Evolutionary conservation across 1,139 yeast genomes (phyloP).

Genomic region (Kurtzmaniella quercitrusa): DNA sequence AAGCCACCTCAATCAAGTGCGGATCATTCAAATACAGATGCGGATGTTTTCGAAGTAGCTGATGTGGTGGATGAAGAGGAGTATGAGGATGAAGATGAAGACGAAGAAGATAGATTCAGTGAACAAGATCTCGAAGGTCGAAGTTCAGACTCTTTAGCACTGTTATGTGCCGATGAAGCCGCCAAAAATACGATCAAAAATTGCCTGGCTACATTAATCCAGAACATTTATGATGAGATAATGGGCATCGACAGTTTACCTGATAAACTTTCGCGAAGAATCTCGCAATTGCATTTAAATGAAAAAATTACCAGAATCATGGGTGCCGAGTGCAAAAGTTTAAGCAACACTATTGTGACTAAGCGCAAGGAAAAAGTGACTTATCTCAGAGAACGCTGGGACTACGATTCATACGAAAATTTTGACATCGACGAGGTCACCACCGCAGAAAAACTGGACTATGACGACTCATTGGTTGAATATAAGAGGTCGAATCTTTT

Average conservation of each 20-base stretch:
- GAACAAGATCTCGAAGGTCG: conserved; percentile 14
- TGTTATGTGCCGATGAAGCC: conserved; percentile 18
- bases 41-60: background rate
- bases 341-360: conserved; percentile 28
- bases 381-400: conserved; percentile 35
- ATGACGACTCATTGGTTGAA: conserved; percentile 47
- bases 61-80: conserved; percentile 24
- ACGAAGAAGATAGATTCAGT: conserved; percentile 15
- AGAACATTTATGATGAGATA: conserved; percentile 31
- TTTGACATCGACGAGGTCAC: conserved; percentile 46
- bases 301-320: conserved; percentile 31
- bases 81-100: conserved; percentile 21
- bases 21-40: conserved; percentile 4
- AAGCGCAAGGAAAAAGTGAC: conserved; percentile 32
- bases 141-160: conserved; percentile 7
- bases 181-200: conserved; percentile 8
- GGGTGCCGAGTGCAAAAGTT: conserved; percentile 30
- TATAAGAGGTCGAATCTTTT: conserved; percentile 67
- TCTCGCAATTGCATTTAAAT: conserved; percentile 39
- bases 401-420: conserved; percentile 57
- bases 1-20: background rate
- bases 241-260: conserved; percentile 32
- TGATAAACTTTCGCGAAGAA: conserved; percentile 33
- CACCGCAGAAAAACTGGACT: conserved; percentile 33
- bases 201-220: conserved; percentile 10